phyloP scores from a whole-genome alignment of 148 eudicot genomes.

The Persicaria tinctoria region DNA sequence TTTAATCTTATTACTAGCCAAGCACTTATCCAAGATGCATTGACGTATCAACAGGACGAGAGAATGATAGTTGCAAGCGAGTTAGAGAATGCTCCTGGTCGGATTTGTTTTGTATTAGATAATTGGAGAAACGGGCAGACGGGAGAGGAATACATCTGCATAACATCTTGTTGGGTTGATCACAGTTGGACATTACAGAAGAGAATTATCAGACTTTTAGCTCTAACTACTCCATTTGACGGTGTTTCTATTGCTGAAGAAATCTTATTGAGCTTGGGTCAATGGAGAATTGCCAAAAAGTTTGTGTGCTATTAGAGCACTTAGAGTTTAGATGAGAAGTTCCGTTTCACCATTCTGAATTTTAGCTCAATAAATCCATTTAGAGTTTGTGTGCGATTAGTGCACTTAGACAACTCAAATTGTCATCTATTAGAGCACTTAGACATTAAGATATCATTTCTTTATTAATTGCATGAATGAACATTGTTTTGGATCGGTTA shows the following conservation, averaged over 20 bases:
- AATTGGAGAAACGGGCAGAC: conserved; percentile 9
- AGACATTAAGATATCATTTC: too few relatives aligned
- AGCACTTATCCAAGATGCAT: background rate
- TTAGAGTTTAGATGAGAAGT: background rate
- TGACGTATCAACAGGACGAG: background rate
- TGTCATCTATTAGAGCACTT: too few relatives aligned
- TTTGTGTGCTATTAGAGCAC: background rate
- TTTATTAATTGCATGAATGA: too few relatives aligned
- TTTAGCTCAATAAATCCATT: too few relatives aligned
- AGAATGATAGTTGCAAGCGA: background rate
- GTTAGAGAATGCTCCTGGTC: background rate
- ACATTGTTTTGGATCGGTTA: too few relatives aligned
- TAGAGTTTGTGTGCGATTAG: too few relatives aligned
- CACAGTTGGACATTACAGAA: conserved; percentile 15
- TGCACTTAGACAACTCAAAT: too few relatives aligned
- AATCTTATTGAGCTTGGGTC: conserved; percentile 2
- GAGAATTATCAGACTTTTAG: conserved; percentile 10
- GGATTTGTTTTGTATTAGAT: conserved; percentile 16
- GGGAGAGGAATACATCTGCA: conserved; percentile 9
- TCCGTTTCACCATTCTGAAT: too few relatives aligned
- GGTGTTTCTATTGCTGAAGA: conserved; percentile 15
- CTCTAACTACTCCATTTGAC: conserved; percentile 8
- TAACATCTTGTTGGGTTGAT: conserved; percentile 20
- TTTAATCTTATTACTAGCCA: background rate
- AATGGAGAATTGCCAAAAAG: conserved; percentile 17